Conservation (phyloP, 257 asterid genomes). For the Ajuga chamaepitys region DNA sequence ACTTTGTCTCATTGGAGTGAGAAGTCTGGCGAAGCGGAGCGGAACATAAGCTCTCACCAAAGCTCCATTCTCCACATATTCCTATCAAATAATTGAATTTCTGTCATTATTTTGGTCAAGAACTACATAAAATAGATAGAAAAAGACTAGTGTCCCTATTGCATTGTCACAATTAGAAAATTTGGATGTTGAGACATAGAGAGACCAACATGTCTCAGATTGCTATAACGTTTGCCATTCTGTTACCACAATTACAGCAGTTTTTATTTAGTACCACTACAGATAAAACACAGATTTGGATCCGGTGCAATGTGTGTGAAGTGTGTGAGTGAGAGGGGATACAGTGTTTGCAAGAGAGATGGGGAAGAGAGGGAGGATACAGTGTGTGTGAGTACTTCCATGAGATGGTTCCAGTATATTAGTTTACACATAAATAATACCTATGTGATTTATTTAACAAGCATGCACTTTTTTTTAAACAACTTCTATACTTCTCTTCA, state of each 20-base stretch:
- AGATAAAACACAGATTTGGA: no score
- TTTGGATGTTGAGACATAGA: neutral
- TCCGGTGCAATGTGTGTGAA: no score
- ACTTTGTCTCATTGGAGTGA: no score
- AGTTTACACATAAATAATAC: no score
- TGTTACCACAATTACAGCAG: neutral
- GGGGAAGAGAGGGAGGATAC: no score
- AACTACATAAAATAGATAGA: neutral
- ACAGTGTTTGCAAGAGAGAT: no score
- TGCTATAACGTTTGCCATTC: neutral
- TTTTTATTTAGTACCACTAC: neutral
- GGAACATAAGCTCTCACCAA: constrained; percentile 82
- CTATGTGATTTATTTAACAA: no score
- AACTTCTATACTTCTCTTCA: no score
- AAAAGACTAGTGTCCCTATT: neutral
- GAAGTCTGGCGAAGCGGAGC: constrained; percentile 86
- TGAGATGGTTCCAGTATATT: no score
- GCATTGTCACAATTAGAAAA: neutral
- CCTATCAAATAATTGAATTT: constrained; percentile 30
- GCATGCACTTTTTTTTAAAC: no score
- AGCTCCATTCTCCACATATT: constrained; percentile 73
- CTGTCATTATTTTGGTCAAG: neutral
- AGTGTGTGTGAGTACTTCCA: no score
- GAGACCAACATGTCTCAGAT: neutral
- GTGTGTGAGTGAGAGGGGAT: no score